Evolutionary conservation across 306 rosid genomes (phyloP).

Genomic region (Hippophae rhamnoides): DNA sequence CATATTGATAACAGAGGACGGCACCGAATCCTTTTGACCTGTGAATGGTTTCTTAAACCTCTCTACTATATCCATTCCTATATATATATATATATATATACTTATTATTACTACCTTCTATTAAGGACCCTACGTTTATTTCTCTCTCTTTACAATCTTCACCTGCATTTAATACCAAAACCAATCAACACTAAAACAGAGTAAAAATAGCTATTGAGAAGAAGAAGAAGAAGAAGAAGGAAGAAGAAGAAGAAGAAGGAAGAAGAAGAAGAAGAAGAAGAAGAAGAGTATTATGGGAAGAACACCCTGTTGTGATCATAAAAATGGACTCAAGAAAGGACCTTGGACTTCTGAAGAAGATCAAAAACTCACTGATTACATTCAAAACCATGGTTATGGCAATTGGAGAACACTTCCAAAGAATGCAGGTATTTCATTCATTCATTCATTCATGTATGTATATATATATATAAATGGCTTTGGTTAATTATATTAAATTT

Average conservation of each 20-base stretch:
- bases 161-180: not conserved
- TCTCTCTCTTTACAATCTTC: not conserved
- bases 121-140: constrained; percentile 33
- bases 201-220: not conserved
- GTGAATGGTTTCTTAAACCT: not conserved
- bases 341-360: constrained; percentile 97
- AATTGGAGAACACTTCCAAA: constrained; percentile 96
- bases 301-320: constrained; percentile 81
- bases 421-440: constrained; percentile 60
- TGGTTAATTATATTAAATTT: not conserved
- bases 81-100: constrained; percentile 24
- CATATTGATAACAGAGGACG: constrained; percentile 43
- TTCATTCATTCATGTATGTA: too few species aligned
- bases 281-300: constrained; percentile 49
- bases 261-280: not conserved
- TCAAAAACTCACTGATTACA: constrained; percentile 59
- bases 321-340: constrained; percentile 84
- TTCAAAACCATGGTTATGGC: constrained; percentile 80
- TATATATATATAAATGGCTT: not conserved
- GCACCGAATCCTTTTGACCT: constrained; percentile 81
- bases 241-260: not conserved
- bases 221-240: not conserved
- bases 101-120: constrained; percentile 35
- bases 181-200: not conserved
- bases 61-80: constrained; percentile 1